phyloP scores from a whole-genome alignment of 768 basidiomycete genomes.

The Imleria badia region DNA sequence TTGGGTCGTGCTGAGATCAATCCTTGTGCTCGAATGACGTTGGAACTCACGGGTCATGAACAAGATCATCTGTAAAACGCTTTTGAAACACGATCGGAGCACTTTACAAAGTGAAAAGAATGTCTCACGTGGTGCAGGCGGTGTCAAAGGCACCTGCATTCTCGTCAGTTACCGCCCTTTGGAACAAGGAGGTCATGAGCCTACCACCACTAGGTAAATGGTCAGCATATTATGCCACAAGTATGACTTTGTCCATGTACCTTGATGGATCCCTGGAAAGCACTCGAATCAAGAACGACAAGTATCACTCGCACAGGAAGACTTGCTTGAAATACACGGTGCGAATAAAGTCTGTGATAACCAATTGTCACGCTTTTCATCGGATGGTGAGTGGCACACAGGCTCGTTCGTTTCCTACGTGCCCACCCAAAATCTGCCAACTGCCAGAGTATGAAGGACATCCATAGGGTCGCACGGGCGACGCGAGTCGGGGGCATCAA shows the following conservation, averaged over 20 bases:
- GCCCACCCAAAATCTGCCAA: conserved; percentile 7
- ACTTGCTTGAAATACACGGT: conserved; percentile 4
- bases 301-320: conserved; percentile 1
- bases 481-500: conserved; percentile 3
- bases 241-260: neutral
- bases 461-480: conserved; percentile 1
- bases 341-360: conserved; percentile 11
- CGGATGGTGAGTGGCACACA: neutral
- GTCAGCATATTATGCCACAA: neutral
- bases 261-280: conserved; percentile 9
- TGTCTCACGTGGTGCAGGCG: conserved; percentile 8
- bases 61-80: conserved; percentile 10
- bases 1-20: neutral
- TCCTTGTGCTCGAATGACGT: neutral
- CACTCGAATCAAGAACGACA: conserved; percentile 8
- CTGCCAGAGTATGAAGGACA: conserved; percentile 9
- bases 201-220: conserved; percentile 7
- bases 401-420: neutral
- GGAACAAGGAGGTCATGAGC: neutral
- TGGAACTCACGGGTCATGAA: conserved; percentile 9
- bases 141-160: conserved; percentile 9
- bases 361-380: conserved; percentile 9
- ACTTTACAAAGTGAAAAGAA: neutral
- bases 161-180: neutral
- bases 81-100: neutral